A percentile compares a stretch with the other conserved stretches of the same genome.
These are phyloP conservation scores for Otatea glauca DNA, from an alignment of 176 grass and related monocot species.

Conservation along the genomic window DNA sequence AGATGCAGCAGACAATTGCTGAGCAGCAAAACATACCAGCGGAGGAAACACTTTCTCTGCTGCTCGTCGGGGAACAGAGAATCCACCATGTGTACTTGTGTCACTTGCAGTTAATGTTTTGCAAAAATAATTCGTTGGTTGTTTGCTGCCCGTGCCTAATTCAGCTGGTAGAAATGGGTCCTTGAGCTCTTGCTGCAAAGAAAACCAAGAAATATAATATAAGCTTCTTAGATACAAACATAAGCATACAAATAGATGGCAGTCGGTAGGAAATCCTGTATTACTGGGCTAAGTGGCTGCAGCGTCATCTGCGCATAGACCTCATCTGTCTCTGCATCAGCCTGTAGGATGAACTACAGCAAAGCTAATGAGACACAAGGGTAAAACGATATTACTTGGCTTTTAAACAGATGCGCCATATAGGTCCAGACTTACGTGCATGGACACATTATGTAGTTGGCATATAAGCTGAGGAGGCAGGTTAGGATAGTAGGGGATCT, in stretches of 20 bases:
- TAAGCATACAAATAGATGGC: not conserved
- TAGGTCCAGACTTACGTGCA: conserved; percentile 79
- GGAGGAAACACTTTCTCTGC: conserved; percentile 98
- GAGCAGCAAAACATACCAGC: conserved; percentile 57
- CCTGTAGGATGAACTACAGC: conserved; percentile 57
- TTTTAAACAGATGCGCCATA: conserved; percentile 3
- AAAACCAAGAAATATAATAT: conserved; percentile 12
- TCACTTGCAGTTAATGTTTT: conserved; percentile 99
- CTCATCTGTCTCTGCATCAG: conserved; percentile 93
- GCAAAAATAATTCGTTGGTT: conserved; percentile 97
- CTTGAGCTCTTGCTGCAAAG: conserved; percentile 84
- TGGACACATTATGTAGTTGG: conserved; percentile 95
- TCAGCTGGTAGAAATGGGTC: conserved; percentile 85
- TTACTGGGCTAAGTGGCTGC: conserved; percentile 88
- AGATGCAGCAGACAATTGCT: not conserved
- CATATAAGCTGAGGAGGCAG: conserved; percentile 90
- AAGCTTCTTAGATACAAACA: conserved; percentile 33
- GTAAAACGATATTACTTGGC: conserved; percentile 10
- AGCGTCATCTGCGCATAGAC: conserved; percentile 95
- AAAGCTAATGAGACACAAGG: conserved; percentile 32
- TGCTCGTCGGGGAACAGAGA: conserved; percentile 94
- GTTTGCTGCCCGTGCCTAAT: conserved; percentile 74
- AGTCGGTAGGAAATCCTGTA: conserved; percentile 29
- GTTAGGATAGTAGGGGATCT: conserved; percentile 91
- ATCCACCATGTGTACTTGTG: conserved; percentile 99